Evolutionary conservation across 306 rosid species (phyloP).

Genomic region (Cicer judaicum): DNA sequence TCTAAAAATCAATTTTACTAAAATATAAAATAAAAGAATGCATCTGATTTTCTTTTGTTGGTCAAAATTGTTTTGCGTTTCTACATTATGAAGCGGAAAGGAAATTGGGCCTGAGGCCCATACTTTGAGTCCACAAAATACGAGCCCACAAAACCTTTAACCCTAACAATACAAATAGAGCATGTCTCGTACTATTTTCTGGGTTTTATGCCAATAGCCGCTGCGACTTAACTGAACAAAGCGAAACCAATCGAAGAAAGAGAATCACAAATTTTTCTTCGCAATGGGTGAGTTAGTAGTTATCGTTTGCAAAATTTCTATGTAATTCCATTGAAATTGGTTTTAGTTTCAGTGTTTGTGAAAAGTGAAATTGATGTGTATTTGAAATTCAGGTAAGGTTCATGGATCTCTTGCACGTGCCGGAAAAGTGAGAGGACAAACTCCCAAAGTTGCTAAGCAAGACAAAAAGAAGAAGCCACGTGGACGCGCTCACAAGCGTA

Average conservation of each 20-base stretch:
- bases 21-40: not conserved
- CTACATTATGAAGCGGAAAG: no score
- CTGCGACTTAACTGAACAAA: conserved; percentile 15
- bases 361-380: not conserved
- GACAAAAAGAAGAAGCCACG: conserved; percentile 59
- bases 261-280: conserved; percentile 10
- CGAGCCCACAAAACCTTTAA: conserved; percentile 18
- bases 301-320: not conserved
- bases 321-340: not conserved
- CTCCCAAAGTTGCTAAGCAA: conserved; percentile 52
- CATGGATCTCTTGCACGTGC: conserved; percentile 56
- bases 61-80: no score
- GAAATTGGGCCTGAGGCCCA: not conserved
- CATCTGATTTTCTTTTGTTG: no score
- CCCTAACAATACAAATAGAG: conserved; percentile 42
- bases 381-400: conserved; percentile 45
- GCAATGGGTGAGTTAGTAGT: conserved; percentile 29
- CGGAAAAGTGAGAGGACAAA: conserved; percentile 53
- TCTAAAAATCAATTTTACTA: not conserved
- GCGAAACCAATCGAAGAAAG: not conserved
- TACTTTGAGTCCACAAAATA: not conserved
- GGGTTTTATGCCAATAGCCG: not conserved
- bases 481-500: conserved; percentile 56
- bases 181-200: not conserved
- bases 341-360: not conserved